Evolutionary conservation across 805 yeast species (phyloP), one percentile per base, ranked within the genome.

Genomic region (Torulaspora delbrueckii): DNA sequence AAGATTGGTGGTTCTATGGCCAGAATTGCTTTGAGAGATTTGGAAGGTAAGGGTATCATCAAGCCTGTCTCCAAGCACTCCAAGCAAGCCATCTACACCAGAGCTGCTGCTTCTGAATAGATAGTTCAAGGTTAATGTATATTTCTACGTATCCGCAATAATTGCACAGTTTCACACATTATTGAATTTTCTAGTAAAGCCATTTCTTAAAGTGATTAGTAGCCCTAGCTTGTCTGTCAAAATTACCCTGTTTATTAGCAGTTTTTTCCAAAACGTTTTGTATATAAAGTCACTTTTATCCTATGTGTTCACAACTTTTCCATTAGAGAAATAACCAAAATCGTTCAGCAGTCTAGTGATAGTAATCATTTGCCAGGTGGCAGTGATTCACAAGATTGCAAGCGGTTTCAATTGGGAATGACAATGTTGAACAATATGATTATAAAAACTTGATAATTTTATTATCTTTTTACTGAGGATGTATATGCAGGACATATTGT

Each of bases 1-100:
- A 93, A 93, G 93, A 78, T 93, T 66, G 96, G 96, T 80, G 99
- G 99, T 75, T 90, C 99, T 57, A 66, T 93, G 70, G 99, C 99
- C 69, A 91, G 99, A 80, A 85, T 88, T 72, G 99, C 98, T 69
- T 84, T 93, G 72, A 80, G 79, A 74, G 96, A 93, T 70, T 86
- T 93, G 73, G 98, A 89, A 79, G 78, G 76, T 60, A 90, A 90
- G 65, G 99, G 99, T 72, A 76, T 86, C 71, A 93, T 93, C 76
- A 86, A 83, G 79, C 89, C 95, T 65, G 85, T 93, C 71, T 83
- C 87, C 68, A 83, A 81, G 73, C 97, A 90, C 86, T 82, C 96
- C 69, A 87, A 86, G 79, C 99, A 93, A 82, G 81, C 82, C 74
- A 86, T 95, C 73, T 93, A 89, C 95, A 84, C 88, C 71, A 74